These are phyloP conservation scores for Vitis riparia DNA, from an alignment of 164 flowering plant species.

Conservation along the genomic window DNA sequence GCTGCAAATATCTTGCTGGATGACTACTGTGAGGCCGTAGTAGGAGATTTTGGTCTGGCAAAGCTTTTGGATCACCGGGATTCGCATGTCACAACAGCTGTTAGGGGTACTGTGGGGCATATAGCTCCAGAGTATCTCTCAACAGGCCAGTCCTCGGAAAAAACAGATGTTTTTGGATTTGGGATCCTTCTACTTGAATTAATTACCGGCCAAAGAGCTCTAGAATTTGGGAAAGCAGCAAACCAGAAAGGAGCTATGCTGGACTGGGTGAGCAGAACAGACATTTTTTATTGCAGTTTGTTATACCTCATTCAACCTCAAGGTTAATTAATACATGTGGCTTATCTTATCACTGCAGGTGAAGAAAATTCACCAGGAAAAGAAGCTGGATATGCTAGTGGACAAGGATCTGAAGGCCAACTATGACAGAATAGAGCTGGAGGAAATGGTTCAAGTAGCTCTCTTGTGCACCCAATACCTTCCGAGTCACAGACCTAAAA, in stretches of 20 bases:
- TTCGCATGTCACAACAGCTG: constrained; percentile 77
- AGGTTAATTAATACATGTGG: background rate
- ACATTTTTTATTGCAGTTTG: background rate
- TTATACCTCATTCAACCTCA: no score
- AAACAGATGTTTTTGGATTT: constrained; percentile 76
- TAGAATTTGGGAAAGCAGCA: constrained; percentile 64
- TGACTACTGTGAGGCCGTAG: constrained; percentile 70
- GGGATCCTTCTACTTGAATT: constrained; percentile 72
- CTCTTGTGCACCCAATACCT: constrained; percentile 60
- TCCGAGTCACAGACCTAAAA: constrained; percentile 62
- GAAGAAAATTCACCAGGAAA: constrained; percentile 61
- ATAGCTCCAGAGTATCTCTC: constrained; percentile 78
- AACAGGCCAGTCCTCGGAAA: constrained; percentile 75
- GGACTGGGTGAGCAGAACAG: constrained; percentile 53
- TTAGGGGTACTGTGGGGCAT: constrained; percentile 75
- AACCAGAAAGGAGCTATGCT: constrained; percentile 71
- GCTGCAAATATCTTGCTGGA: constrained; percentile 80
- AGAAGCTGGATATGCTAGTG: constrained; percentile 60
- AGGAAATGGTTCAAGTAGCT: constrained; percentile 74
- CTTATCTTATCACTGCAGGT: constrained; percentile 36
- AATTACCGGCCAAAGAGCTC: constrained; percentile 63
- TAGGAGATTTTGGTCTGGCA: constrained; percentile 78
- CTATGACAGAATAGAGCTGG: constrained; percentile 62
- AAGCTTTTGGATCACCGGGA: constrained; percentile 65
- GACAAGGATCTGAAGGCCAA: constrained; percentile 58